These are phyloP conservation scores for Melaleuca alternifolia DNA, from an alignment of 345 rosid species.

Conservation along the genomic window DNA sequence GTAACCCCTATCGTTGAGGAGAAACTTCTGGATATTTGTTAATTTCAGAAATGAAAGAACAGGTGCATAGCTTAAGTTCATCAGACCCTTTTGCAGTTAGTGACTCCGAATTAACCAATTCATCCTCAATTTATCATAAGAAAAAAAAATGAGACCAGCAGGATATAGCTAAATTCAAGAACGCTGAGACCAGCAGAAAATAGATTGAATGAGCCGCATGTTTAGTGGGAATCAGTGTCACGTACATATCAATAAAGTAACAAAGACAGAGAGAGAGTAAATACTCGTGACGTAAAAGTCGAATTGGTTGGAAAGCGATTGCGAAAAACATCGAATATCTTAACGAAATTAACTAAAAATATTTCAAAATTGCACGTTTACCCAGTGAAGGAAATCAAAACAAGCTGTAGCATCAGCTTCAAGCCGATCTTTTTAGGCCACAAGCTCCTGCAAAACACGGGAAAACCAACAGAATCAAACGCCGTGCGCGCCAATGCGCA, in stretches of 20 bases:
- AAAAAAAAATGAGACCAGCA: background rate
- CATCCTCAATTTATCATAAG: background rate
- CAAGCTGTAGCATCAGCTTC: conserved; percentile 54
- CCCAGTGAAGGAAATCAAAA: conserved; percentile 78
- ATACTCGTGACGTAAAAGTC: background rate
- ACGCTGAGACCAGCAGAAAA: background rate
- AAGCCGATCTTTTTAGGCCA: conserved; percentile 53
- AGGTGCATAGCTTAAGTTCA: background rate
- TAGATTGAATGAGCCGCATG: background rate
- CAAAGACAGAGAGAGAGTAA: background rate
- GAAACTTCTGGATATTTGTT: background rate
- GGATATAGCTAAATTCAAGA: background rate
- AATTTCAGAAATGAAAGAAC: background rate
- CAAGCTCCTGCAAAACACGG: conserved; percentile 40
- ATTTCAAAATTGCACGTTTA: conserved; percentile 10
- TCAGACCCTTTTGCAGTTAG: background rate
- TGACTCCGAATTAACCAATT: background rate
- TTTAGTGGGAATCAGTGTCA: background rate
- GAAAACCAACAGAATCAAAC: background rate
- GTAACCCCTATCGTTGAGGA: background rate
- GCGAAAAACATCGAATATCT: background rate
- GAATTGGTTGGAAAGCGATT: background rate
- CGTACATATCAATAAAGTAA: background rate
- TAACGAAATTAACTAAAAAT: background rate
- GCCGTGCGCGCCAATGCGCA: background rate